Evolutionary conservation across 2,329 filamentous ascomycete species (phyloP), one percentile per base, ranked within the genome.

Genomic region (Xylariaceae sp.): DNA sequence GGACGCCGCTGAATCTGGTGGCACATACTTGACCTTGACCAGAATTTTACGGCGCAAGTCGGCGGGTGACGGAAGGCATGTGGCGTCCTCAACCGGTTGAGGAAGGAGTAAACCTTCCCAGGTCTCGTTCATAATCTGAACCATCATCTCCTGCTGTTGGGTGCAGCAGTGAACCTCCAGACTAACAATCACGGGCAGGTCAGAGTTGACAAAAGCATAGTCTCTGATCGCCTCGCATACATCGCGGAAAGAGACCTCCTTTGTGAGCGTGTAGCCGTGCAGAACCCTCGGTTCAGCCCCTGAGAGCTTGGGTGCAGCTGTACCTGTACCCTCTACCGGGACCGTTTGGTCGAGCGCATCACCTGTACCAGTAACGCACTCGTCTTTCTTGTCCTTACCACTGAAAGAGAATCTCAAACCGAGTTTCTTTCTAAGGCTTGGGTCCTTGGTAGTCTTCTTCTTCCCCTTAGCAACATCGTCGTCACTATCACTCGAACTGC

Each of bases 211-310:
- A 68, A 97, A 97, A 1, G 89, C 92, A 68, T 87, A 84, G 58
- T 96, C 84, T 37, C 85, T 80, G 65, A 97, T 92, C 0, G 90
- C 86, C 58, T 82, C 79, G 74, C 92, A 96, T 1, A 97, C 93
- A 48, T 88, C 84, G 53, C 92, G 85, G 74, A 97, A 97, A 0
- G 89, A 82, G 45, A 96, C 85, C 61, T 94, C 89, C 67, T 89
- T 92, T 13, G 94, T 99, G 17, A 96, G 80, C 0, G 94, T 97
- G 73, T 96, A 91, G 1, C 90, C 92, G 72, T 96, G 92, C 6
- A 93, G 78, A 1, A 96, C 92, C 45, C 86, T 80, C 0, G 92
- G 92, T 71, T 96, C 92, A 11, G 79, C 68, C 3, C 74, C 64
- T 47, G 72, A 72, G 4, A 74, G 62, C 57, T 67, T 66, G 15